phyloP scores from a whole-genome alignment of 2,329 filamentous ascomycete species.

The Podosphaera fusca region DNA sequence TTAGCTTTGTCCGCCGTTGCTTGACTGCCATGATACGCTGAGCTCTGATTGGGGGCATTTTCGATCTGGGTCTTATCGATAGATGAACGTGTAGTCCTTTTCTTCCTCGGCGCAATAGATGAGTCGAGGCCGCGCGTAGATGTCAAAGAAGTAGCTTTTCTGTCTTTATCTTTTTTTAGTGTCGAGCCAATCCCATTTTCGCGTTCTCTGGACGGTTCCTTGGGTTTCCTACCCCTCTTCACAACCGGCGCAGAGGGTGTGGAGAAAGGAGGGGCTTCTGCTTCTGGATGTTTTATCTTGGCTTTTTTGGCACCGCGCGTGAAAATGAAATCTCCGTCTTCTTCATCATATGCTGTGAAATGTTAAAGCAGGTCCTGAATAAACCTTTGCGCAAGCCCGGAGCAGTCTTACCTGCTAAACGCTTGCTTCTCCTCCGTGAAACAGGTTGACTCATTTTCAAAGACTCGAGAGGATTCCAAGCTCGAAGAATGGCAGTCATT shows the following conservation, averaged over 20 bases:
- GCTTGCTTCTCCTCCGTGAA: slow-evolving; percentile 36
- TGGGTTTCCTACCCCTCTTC: slow-evolving; percentile 15
- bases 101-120: slow-evolving; percentile 20
- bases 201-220: slow-evolving; percentile 19
- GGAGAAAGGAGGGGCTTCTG: slow-evolving; percentile 20
- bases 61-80: slow-evolving; percentile 17
- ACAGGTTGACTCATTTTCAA: slow-evolving; percentile 42
- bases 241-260: slow-evolving; percentile 15
- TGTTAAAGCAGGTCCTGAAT: neutral
- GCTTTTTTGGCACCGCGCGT: slow-evolving; percentile 41
- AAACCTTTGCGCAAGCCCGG: slow-evolving; percentile 1
- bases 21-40: slow-evolving; percentile 2
- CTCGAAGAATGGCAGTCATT: slow-evolving; percentile 48
- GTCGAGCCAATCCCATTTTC: slow-evolving; percentile 12
- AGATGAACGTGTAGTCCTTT: slow-evolving; percentile 23
- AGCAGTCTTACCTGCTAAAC: slow-evolving; percentile 31
- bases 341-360: slow-evolving; percentile 38
- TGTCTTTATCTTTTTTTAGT: slow-evolving; percentile 19
- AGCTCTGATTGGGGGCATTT: neutral
- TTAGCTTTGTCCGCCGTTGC: slow-evolving; percentile 10
- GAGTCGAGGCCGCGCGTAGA: slow-evolving; percentile 13
- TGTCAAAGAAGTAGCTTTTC: slow-evolving; percentile 17
- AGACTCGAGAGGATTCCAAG: slow-evolving; percentile 39
- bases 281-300: slow-evolving; percentile 29
- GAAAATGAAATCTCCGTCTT: slow-evolving; percentile 58